Evolutionary conservation across 2,329 filamentous ascomycete species (phyloP).

Genomic region (Colletotrichum cereale): DNA sequence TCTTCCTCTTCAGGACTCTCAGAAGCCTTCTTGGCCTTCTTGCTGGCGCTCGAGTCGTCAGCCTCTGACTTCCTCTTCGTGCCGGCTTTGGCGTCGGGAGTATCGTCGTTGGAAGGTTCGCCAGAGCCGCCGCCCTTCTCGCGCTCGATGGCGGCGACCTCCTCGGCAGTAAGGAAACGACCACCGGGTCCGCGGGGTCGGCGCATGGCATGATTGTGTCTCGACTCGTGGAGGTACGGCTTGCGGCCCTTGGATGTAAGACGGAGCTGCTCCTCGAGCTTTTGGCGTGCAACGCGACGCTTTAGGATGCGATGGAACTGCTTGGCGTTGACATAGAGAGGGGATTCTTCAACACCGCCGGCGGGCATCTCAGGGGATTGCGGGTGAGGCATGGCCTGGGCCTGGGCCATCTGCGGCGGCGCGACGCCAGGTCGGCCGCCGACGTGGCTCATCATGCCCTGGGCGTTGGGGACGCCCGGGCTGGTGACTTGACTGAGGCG

Average conservation of each 20-base stretch:
- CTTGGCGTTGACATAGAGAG: slow-evolving; percentile 97
- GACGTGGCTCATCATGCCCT: slow-evolving; percentile 80
- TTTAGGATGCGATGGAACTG: slow-evolving; percentile 98
- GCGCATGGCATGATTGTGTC: slow-evolving; percentile 98
- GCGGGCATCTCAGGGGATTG: slow-evolving; percentile 85
- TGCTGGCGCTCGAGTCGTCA: slow-evolving; percentile 61
- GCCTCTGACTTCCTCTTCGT: slow-evolving; percentile 73
- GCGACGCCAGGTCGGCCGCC: slow-evolving; percentile 62
- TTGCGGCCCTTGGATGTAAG: slow-evolving; percentile 96
- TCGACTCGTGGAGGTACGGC: slow-evolving; percentile 95
- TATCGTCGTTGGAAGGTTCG: slow-evolving; percentile 44
- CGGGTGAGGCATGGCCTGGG: slow-evolving; percentile 75
- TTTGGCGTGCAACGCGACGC: slow-evolving; percentile 90
- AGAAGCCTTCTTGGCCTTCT: slow-evolving; percentile 68
- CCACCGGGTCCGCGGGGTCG: slow-evolving; percentile 93
- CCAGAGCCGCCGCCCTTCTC: slow-evolving; percentile 58
- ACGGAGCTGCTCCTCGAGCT: slow-evolving; percentile 90
- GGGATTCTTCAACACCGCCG: slow-evolving; percentile 85
- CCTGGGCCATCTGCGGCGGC: slow-evolving; percentile 71
- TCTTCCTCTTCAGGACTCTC: slow-evolving; percentile 54
- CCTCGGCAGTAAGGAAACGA: slow-evolving; percentile 94
- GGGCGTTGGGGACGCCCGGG: slow-evolving; percentile 79
- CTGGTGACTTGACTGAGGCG: slow-evolving; percentile 84
- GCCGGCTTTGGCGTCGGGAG: slow-evolving; percentile 52
- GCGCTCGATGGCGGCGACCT: slow-evolving; percentile 90